phyloP scores from a whole-genome alignment of 805 yeast species.

The Candida ortonii region DNA sequence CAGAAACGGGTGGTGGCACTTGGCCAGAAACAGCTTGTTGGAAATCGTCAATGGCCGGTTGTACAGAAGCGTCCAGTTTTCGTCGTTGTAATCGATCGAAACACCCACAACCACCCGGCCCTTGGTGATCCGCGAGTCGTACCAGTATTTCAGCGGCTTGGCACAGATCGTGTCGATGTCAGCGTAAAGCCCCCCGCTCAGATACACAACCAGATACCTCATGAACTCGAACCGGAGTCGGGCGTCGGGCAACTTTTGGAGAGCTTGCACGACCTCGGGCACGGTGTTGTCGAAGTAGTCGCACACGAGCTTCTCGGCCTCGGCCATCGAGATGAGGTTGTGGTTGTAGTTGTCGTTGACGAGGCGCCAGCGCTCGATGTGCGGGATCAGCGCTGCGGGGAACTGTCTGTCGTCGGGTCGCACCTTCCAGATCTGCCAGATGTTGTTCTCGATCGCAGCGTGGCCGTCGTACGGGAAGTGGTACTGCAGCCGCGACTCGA shows the following conservation, averaged over 20 bases:
- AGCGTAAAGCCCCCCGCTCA: slow-evolving; percentile 60
- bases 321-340: slow-evolving; percentile 18
- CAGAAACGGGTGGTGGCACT: slow-evolving; percentile 26
- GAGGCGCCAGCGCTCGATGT: slow-evolving; percentile 23
- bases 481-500: slow-evolving; percentile 25
- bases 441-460: slow-evolving; percentile 28
- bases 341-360: slow-evolving; percentile 24
- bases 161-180: slow-evolving; percentile 58
- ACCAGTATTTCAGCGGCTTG: slow-evolving; percentile 40
- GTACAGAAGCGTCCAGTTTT: slow-evolving; percentile 25
- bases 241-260: slow-evolving; percentile 45
- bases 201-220: slow-evolving; percentile 48
- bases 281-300: slow-evolving; percentile 25
- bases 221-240: slow-evolving; percentile 52
- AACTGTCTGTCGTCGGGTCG: slow-evolving; percentile 23
- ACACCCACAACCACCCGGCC: slow-evolving; percentile 21
- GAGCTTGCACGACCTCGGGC: slow-evolving; percentile 49
- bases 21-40: slow-evolving; percentile 22
- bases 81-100: slow-evolving; percentile 23
- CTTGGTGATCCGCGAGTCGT: slow-evolving; percentile 15
- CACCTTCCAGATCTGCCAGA: slow-evolving; percentile 31
- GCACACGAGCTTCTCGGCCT: slow-evolving; percentile 15
- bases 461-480: slow-evolving; percentile 25
- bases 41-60: slow-evolving; percentile 24
- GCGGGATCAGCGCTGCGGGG: slow-evolving; percentile 15